phyloP scores from a whole-genome alignment of 2,329 filamentous ascomycete genomes.

The Mollisia scopiformis region DNA sequence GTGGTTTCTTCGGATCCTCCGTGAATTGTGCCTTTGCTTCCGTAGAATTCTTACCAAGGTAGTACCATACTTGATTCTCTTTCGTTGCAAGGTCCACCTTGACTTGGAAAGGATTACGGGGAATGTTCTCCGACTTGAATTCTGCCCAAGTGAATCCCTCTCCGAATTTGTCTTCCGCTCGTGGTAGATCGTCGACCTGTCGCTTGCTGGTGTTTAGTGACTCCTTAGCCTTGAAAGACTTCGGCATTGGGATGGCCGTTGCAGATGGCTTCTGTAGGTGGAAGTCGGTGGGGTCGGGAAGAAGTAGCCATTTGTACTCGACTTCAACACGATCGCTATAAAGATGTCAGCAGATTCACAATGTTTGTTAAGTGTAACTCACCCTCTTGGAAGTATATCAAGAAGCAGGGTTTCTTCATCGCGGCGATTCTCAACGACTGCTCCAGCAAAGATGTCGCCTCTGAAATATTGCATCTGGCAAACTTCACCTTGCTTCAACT shows the following conservation, averaged over 20 bases:
- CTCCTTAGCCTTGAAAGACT: slow-evolving; percentile 63
- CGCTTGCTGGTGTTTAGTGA: slow-evolving; percentile 69
- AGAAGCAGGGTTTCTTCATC: slow-evolving; percentile 78
- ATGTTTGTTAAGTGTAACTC: slow-evolving; percentile 42
- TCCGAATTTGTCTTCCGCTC: slow-evolving; percentile 68
- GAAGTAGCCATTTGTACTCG: slow-evolving; percentile 81
- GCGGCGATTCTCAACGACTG: slow-evolving; percentile 80
- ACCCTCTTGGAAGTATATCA: slow-evolving; percentile 84
- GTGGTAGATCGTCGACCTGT: slow-evolving; percentile 61
- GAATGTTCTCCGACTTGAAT: slow-evolving; percentile 67
- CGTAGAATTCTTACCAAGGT: slow-evolving; percentile 83
- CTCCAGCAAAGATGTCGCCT: slow-evolving; percentile 88
- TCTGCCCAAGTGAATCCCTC: slow-evolving; percentile 76
- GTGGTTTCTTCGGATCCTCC: slow-evolving; percentile 65
- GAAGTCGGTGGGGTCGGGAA: slow-evolving; percentile 72
- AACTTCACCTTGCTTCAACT: slow-evolving; percentile 72
- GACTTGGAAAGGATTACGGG: slow-evolving; percentile 60
- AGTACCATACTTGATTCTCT: slow-evolving; percentile 82
- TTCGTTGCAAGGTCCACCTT: slow-evolving; percentile 72
- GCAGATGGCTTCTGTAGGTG: slow-evolving; percentile 74
- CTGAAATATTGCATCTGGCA: slow-evolving; percentile 85
- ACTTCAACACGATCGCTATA: slow-evolving; percentile 73
- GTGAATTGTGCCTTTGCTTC: slow-evolving; percentile 92
- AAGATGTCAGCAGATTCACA: slow-evolving; percentile 43
- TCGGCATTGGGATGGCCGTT: slow-evolving; percentile 72